A percentile compares a stretch with the other conserved stretches of the same genome.
phyloP scores from a whole-genome alignment of 2,329 filamentous ascomycete genomes.

The Curvularia hawaiiensis region DNA sequence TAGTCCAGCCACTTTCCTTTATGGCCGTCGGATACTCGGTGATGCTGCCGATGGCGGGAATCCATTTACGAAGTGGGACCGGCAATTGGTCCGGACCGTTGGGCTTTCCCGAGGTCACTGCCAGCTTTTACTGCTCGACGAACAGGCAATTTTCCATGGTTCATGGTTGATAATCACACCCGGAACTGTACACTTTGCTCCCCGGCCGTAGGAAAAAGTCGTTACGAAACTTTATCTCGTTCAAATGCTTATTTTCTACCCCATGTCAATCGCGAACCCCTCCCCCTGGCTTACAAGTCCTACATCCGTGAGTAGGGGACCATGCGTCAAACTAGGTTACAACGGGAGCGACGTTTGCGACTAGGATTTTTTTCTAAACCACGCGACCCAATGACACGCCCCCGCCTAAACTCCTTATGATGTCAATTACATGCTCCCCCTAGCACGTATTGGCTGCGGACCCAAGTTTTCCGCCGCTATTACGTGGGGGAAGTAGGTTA shows the following conservation, averaged over 20 bases:
- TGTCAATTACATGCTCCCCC: not conserved
- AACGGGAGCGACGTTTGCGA: not conserved
- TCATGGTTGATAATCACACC: no score
- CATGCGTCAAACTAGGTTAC: not conserved
- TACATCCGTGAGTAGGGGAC: no score
- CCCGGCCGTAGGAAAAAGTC: no score
- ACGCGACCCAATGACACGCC: not conserved
- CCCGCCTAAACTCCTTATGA: not conserved
- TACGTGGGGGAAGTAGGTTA: no score
- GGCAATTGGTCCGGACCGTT: slow-evolving; percentile 20
- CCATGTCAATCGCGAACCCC: no score
- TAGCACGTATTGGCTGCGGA: not conserved
- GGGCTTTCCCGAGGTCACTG: not conserved
- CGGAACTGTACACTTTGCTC: no score
- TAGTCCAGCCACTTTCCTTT: not conserved
- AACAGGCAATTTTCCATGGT: no score
- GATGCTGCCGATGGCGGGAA: slow-evolving; percentile 12
- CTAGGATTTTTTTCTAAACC: not conserved
- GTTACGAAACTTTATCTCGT: no score
- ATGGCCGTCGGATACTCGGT: slow-evolving; percentile 12
- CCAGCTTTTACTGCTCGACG: not conserved
- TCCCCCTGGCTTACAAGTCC: no score
- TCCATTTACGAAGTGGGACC: slow-evolving; percentile 14
- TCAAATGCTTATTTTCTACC: no score
- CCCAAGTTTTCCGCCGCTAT: not conserved